These are phyloP conservation scores for Rhodotorula diobovata DNA, from an alignment of 768 basidiomycete genomes.

Conservation along the genomic window DNA sequence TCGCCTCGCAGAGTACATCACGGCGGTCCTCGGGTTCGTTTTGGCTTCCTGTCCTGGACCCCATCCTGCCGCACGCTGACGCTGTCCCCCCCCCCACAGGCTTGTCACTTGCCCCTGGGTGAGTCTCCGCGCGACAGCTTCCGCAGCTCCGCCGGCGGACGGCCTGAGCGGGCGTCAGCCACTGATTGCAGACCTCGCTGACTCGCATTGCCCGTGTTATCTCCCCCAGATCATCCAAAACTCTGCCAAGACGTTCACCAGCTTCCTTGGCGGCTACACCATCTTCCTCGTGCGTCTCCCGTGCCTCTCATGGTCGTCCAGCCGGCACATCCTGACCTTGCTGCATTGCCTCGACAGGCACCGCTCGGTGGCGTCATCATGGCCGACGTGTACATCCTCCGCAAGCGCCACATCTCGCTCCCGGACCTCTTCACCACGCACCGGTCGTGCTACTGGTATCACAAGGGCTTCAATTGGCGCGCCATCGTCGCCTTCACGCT, in stretches of 20 bases:
- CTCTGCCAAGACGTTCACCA: constrained; percentile 56
- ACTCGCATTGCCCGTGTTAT: too few relatives aligned
- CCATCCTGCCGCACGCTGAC: too few relatives aligned
- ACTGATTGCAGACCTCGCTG: too few relatives aligned
- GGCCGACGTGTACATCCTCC: constrained; percentile 41
- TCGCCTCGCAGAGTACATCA: constrained; percentile 47
- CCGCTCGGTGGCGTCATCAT: constrained; percentile 42
- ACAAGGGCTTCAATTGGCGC: constrained; percentile 60
- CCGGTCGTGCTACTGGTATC: constrained; percentile 49
- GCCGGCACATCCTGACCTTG: too few relatives aligned
- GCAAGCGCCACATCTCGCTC: constrained; percentile 21
- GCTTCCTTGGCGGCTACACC: constrained; percentile 62
- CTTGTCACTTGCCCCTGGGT: constrained; percentile 22
- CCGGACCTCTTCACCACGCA: constrained; percentile 42
- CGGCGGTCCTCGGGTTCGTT: constrained; percentile 4
- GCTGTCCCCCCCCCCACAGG: too few relatives aligned
- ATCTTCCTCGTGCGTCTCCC: constrained; percentile 57
- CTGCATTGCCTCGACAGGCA: neutral
- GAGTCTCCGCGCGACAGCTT: constrained; percentile 1
- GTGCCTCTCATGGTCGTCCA: too few relatives aligned
- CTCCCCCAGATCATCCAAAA: neutral
- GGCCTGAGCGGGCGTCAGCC: too few relatives aligned
- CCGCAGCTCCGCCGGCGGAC: too few relatives aligned
- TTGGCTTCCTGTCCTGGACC: too few relatives aligned
- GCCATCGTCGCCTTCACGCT: constrained; percentile 64